Evolutionary conservation across 768 basidiomycete genomes (phyloP), one percentile per base, ranked within the genome.

Genomic region (Crucibulum laeve): DNA sequence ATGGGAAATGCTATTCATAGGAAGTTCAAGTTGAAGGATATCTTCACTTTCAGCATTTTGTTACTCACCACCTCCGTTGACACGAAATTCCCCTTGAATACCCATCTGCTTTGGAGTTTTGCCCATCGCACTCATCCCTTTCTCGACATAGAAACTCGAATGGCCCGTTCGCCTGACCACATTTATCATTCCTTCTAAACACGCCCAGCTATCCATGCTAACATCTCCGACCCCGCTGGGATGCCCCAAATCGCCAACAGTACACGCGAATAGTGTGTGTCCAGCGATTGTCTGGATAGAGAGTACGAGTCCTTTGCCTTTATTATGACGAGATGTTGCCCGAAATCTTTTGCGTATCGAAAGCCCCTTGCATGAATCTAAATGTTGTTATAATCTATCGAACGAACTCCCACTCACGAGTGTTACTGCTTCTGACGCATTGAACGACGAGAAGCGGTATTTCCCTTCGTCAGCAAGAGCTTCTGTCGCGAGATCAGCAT

Each of bases 301-400:
- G 49, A 91, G 80, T 37, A 88, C 82, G 47, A 89, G 75, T 24
- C 90, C 90, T 59, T 87, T 87, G 23, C 87, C 87, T 56, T 83
- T 86, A 15, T 69, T 64, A 58, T 89, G 84, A 17, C 87, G 74
- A 30, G 77, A 73, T 22, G 82, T 79, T 19, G 76, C 75, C 44
- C 88, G 79, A 52, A 91, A 91, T n/a, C 89, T 77, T 61, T 91
- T 91, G 49, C 89, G 78, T 39, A 91, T 62, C 2, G 87, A 89
- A 40, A 90, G 75, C 5, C 82, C 82, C 71, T 75, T 18, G 19
- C 8, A 33, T n/a, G 19, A 28, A 10, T 13, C 25, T 18, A 13
- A 15, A 3, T 7, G 4, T n/a, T 5, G 18, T 36, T 5, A 34
- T 23, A 4, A 43, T 37, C 40, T 19, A 28, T 35, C 19, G 22